These are phyloP conservation scores for Paecilomyces formosus DNA, from an alignment of 2,329 filamentous ascomycete species.

Conservation along the genomic window DNA sequence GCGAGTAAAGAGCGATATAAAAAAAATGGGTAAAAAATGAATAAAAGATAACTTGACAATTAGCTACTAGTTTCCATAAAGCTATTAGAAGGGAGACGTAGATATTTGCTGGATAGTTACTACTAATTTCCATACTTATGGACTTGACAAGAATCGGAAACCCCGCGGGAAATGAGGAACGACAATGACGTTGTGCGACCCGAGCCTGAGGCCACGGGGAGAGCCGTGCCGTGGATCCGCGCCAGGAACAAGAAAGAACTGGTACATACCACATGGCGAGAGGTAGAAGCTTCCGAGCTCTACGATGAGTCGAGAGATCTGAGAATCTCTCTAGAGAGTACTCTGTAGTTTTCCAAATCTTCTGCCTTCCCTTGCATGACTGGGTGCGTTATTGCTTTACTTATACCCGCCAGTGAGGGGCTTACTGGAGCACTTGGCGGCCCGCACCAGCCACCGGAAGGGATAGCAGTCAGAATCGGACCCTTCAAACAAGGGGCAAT, in stretches of 20 bases:
- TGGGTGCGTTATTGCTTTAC: not conserved
- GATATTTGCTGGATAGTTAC: too few relatives aligned
- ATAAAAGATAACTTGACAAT: too few relatives aligned
- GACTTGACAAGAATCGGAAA: too few relatives aligned
- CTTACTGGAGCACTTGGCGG: too few relatives aligned
- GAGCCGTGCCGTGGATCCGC: not conserved
- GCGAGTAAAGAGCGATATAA: too few relatives aligned
- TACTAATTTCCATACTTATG: too few relatives aligned
- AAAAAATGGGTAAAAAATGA: too few relatives aligned
- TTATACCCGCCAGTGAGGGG: too few relatives aligned
- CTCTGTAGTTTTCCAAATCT: not conserved
- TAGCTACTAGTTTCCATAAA: too few relatives aligned
- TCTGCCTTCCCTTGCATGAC: not conserved
- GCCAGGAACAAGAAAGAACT: not conserved
- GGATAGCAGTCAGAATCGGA: not conserved
- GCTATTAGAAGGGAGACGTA: too few relatives aligned
- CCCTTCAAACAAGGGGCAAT: not conserved
- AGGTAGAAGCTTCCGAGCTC: not conserved
- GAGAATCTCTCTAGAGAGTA: not conserved
- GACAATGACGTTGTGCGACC: not conserved
- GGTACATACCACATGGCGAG: not conserved
- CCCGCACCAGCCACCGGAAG: not conserved
- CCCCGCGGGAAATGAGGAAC: not conserved
- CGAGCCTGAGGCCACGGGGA: not conserved
- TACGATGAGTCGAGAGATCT: not conserved